A percentile compares a stretch with the other conserved stretches of the same genome.
Conservation (phyloP, 768 basidiomycete genomes). For the Termitomyces eurrhizus region DNA sequence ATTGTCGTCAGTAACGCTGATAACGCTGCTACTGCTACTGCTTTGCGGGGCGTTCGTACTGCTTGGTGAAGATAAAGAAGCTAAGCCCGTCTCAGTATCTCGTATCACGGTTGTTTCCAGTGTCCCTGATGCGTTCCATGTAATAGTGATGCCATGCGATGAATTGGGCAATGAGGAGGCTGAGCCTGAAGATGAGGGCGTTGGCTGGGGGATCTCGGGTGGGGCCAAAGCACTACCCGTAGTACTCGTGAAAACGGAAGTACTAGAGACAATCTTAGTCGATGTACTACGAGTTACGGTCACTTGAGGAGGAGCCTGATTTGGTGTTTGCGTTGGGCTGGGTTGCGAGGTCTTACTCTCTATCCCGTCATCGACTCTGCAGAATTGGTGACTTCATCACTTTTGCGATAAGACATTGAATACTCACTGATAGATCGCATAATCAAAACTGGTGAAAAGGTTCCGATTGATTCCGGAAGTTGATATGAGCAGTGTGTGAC, state of each 20-base stretch:
- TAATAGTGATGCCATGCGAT: not conserved
- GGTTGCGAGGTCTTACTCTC: not conserved
- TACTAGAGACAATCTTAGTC: not conserved
- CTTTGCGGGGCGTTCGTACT: not conserved
- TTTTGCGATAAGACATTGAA: conserved; percentile 4
- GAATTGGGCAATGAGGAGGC: not conserved
- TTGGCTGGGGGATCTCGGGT: not conserved
- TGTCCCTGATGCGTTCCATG: not conserved
- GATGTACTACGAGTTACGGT: not conserved
- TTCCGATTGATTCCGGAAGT: conserved; percentile 25
- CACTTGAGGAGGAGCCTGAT: not conserved
- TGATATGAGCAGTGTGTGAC: conserved; percentile 29
- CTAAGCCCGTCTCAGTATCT: not conserved
- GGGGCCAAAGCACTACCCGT: too few species aligned
- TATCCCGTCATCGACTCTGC: not conserved
- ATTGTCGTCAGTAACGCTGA: too few species aligned
- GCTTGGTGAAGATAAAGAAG: not conserved
- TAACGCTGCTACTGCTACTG: not conserved
- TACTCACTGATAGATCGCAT: conserved; percentile 40
- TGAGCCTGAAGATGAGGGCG: not conserved
- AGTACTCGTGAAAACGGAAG: not conserved
- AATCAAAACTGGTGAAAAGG: conserved; percentile 37
- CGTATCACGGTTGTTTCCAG: too few species aligned
- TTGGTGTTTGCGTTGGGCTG: not conserved
- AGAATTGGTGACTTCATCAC: not conserved